A percentile compares a stretch with the other conserved stretches of the same genome.
Conservation (phyloP, 2,329 filamentous ascomycete genomes). For the Rhexocercosporidium sp. region DNA sequence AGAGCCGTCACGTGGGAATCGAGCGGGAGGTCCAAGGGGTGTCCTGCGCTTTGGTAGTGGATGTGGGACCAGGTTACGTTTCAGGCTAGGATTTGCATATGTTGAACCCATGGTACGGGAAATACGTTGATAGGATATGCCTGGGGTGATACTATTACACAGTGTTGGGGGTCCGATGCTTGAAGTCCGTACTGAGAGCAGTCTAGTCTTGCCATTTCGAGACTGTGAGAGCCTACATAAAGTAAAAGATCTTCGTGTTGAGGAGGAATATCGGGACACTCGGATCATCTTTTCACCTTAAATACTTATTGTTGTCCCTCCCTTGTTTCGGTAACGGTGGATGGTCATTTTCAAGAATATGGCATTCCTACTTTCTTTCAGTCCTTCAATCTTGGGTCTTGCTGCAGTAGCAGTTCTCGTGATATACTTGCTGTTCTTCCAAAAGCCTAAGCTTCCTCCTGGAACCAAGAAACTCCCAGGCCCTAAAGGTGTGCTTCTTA, state of each 20-base stretch:
- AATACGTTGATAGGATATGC: not conserved
- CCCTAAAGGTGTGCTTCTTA: constrained; percentile 20
- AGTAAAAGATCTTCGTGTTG: not conserved
- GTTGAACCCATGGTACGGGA: constrained; percentile 1
- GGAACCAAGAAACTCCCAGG: constrained; percentile 24
- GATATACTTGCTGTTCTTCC: constrained; percentile 14
- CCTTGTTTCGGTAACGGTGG: not conserved
- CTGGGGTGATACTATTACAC: not conserved
- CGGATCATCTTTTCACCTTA: not conserved
- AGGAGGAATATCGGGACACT: not conserved
- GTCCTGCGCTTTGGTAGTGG: not conserved
- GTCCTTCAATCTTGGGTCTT: constrained; percentile 3
- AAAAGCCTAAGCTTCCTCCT: constrained; percentile 15
- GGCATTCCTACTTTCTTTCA: not conserved
- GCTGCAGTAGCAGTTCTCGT: not conserved
- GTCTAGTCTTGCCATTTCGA: not conserved
- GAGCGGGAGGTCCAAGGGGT: not conserved
- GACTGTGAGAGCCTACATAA: not conserved
- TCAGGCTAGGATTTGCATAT: not conserved
- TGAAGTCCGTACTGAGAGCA: constrained; percentile 3
- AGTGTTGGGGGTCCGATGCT: constrained; percentile 5
- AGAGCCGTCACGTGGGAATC: not conserved
- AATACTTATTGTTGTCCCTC: not conserved
- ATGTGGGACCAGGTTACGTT: not conserved
- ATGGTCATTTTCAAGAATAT: not conserved